Evolutionary conservation across 129 eudicot genomes (phyloP).

Genomic region (Deinandra increscens): DNA sequence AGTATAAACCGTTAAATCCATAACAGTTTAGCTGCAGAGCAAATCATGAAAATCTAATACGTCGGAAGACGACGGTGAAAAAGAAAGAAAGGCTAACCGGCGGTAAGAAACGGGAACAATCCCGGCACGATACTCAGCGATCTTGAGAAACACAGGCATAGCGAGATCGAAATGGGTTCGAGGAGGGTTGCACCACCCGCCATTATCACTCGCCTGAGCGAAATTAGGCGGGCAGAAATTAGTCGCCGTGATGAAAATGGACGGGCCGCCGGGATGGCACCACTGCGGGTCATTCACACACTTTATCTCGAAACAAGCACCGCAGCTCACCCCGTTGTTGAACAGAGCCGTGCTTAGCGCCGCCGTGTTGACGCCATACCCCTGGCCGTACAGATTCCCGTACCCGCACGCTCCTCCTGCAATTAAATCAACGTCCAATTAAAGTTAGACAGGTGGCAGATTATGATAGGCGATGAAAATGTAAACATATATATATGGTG

Average conservation of each 20-base stretch:
- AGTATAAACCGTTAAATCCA: no score
- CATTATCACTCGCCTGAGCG: conserved; percentile 52
- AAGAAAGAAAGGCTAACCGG: conserved; percentile 30
- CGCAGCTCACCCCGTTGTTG: conserved; percentile 59
- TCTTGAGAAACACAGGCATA: conserved; percentile 63
- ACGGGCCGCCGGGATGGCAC: conserved; percentile 65
- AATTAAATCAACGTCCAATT: neutral
- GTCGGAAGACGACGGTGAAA: no score
- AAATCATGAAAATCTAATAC: no score
- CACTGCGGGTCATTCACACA: conserved; percentile 54
- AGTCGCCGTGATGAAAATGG: conserved; percentile 55
- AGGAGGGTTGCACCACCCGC: conserved; percentile 79
- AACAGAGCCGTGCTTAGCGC: conserved; percentile 65
- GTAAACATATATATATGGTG: neutral
- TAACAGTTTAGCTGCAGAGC: no score
- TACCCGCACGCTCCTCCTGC: conserved; percentile 73
- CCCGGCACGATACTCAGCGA: conserved; percentile 62
- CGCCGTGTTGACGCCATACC: conserved; percentile 64
- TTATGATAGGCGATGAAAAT: neutral
- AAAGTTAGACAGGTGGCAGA: neutral
- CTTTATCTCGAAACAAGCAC: conserved; percentile 57
- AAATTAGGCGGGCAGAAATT: conserved; percentile 68
- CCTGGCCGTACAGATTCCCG: conserved; percentile 66
- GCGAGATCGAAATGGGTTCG: conserved; percentile 63
- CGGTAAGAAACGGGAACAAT: conserved; percentile 65